phyloP scores from a whole-genome alignment of 176 grass and related monocot genomes.

The Chrysopogon serrulatus region DNA sequence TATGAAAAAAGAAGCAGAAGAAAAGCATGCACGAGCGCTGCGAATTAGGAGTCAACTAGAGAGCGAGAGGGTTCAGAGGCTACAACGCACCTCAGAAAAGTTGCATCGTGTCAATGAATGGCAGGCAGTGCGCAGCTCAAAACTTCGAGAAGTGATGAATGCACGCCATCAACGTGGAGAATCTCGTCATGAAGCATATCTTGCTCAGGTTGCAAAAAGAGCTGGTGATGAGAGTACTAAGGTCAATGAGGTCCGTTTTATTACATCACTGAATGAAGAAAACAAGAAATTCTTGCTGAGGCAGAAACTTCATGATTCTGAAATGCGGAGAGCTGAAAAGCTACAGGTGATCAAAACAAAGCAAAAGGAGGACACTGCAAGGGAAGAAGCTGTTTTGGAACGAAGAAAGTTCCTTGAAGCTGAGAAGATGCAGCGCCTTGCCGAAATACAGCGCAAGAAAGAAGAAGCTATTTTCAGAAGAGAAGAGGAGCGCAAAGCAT shows the following conservation, averaged over 20 bases:
- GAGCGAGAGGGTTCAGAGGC: slow-evolving; percentile 93
- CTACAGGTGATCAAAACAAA: slow-evolving; percentile 96
- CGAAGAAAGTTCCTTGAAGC: slow-evolving; percentile 92
- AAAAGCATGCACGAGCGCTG: slow-evolving; percentile 88
- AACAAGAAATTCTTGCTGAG: slow-evolving; percentile 94
- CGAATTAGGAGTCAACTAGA: slow-evolving; percentile 96
- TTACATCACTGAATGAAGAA: slow-evolving; percentile 96
- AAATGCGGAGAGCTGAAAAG: slow-evolving; percentile 97
- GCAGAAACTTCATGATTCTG: slow-evolving; percentile 93
- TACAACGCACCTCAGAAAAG: slow-evolving; percentile 96
- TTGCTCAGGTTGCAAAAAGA: slow-evolving; percentile 88
- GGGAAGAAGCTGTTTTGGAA: slow-evolving; percentile 98
- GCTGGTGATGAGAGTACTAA: slow-evolving; percentile 98
- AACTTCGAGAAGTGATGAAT: slow-evolving; percentile 92
- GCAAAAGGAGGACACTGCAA: slow-evolving; percentile 96
- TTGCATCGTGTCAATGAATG: slow-evolving; percentile 93
- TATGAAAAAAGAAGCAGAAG: slow-evolving; percentile 92
- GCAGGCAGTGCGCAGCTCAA: slow-evolving; percentile 93
- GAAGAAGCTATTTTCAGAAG: slow-evolving; percentile 96
- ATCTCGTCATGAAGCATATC: slow-evolving; percentile 90
- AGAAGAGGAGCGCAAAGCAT: slow-evolving; percentile 99
- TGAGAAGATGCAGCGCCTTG: slow-evolving; percentile 96
- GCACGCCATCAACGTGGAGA: slow-evolving; percentile 90
- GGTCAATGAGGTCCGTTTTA: slow-evolving; percentile 99
- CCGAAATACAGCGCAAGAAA: slow-evolving; percentile 96